Evolutionary conservation across 352 stramenopile genomes (phyloP), one percentile per base, ranked within the genome.

Genomic region (Phytophthora sp.): DNA sequence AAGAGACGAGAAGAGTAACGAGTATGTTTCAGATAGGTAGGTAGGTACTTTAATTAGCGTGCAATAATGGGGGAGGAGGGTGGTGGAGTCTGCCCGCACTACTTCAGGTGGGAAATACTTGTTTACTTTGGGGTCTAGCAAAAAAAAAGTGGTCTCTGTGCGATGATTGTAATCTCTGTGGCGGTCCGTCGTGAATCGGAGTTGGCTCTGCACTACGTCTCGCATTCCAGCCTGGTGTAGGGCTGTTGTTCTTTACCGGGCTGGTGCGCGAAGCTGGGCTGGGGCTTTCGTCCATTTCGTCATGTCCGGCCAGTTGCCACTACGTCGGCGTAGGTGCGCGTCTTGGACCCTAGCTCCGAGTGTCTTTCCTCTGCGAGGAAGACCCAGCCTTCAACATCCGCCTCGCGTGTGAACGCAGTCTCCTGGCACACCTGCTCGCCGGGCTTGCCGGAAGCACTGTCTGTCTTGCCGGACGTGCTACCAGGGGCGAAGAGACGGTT

Each of bases 311-410:
- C 63, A 7, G 39, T 52, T 6, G 52, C 61, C 26, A 83, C 77
- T 16, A 83, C 74, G 41, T 86, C 77, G 8, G 77, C 77, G 50
- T 83, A 86, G n/a, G 60, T 75, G 44, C 76, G 64, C 15, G 57
- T 46, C 55, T 68, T 80, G 7, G 52, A 59, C 26, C 42, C 59
- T 47, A 52, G 12, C 7, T 69, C 36, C 8, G 64, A 52, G 24
- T 55, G 51, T n/a, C 61, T 56, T 16, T 79, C 69, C 44, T 81
- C 57, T 12, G 69, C 77, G 1, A 86, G 70, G 23, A 83, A 74
- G 12, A 86, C 73, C 77, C 77, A 86, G 5, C 67, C 77, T 41
- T 86, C 77, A 31, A 77, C 77, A 55, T 83, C 66, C 9, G 68
- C 70, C 44, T 74, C 69, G 29, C 69, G 71, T 26, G 74, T 79